Conservation (phyloP, 1,139 yeast species). For the Hansenula lynferdii region DNA sequence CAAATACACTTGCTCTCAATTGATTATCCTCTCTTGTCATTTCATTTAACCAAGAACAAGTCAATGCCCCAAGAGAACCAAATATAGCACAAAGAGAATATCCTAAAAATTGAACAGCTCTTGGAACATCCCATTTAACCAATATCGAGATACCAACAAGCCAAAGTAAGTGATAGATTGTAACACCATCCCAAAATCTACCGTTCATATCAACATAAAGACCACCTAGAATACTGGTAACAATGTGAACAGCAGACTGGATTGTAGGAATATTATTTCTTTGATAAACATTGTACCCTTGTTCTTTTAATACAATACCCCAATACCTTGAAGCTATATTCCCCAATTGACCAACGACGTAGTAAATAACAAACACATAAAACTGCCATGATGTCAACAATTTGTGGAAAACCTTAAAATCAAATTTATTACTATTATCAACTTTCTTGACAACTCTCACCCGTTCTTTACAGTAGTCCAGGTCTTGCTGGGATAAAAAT, state of each 20-base stretch:
- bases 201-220: constrained; percentile 58
- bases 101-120: constrained; percentile 12
- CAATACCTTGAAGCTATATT: constrained; percentile 1
- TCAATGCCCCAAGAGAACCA: not conserved
- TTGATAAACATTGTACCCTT: constrained; percentile 31
- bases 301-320: constrained; percentile 25
- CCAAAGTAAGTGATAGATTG: constrained; percentile 2
- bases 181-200: constrained; percentile 22
- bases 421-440: constrained; percentile 8
- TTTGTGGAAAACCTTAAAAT: constrained; percentile 6
- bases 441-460: constrained; percentile 11
- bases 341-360: constrained; percentile 4
- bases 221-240: constrained; percentile 49
- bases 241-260: constrained; percentile 35
- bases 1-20: constrained; percentile 1
- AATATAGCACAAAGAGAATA: constrained; percentile 13
- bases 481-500: constrained; percentile 12
- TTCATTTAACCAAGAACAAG: constrained; percentile 3
- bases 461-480: constrained; percentile 8
- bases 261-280: constrained; percentile 44
- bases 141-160: constrained; percentile 13
- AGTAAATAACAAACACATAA: constrained; percentile 12
- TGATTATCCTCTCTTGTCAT: constrained; percentile 4
- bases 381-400: constrained; percentile 13
- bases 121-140: constrained; percentile 13